Base-by-base conservation (phyloP, 2,329 filamentous ascomycete species). In the Stagonosporopsis rhizophila region DNA sequence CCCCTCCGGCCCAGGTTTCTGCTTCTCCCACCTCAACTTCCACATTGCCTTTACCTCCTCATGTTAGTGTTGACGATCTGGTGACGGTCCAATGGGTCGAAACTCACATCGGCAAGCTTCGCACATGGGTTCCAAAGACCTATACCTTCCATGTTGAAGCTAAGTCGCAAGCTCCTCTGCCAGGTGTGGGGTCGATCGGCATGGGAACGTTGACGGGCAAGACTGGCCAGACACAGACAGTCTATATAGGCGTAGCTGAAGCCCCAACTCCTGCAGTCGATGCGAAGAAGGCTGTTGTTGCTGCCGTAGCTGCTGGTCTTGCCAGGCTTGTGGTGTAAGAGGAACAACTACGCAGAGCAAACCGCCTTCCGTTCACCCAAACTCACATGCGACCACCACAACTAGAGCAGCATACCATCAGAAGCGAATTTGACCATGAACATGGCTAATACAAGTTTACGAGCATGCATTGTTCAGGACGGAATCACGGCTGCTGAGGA, bases 201-300 rank as follows among this genome's bases (percentile, higher is more conserved):
- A 68, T 76, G 70, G 73, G 73, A 6, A 74, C 70, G 27, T 49
- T 75, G 51, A 74, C 68, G 22, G 72, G 69, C 11, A 46, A 67
- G 49, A 53, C 60, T 11, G 72, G 71, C 2, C 44, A 66, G 27
- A 71, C 67, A 32, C 67, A 66, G 58, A 74, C 71, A 7, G 48
- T 70, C 4, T 40, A 59, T 9, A 41, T 52, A 28, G 62, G 61
- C 3, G 60, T 58, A 4, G 67, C 60, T 3, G 71, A 67, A 15
- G 66, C 63, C 34, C 58, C 62, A n/a, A 67, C 70, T 25, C 52
- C 46, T 38, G 50, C 47, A n/a, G 20, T 48, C 8, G 56, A 45
- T 5, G 65, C 62, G 66, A 55, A 39, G 11, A 60, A 35, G 42
- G 66, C 59, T 12, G 48, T 66, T 28, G 66, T 49, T 52, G 66